Percentiles rank a stretch among this genome's conserved stretches.
phyloP scores from a whole-genome alignment of 1,284 basidiomycete genomes.

The Tilletia indica region DNA sequence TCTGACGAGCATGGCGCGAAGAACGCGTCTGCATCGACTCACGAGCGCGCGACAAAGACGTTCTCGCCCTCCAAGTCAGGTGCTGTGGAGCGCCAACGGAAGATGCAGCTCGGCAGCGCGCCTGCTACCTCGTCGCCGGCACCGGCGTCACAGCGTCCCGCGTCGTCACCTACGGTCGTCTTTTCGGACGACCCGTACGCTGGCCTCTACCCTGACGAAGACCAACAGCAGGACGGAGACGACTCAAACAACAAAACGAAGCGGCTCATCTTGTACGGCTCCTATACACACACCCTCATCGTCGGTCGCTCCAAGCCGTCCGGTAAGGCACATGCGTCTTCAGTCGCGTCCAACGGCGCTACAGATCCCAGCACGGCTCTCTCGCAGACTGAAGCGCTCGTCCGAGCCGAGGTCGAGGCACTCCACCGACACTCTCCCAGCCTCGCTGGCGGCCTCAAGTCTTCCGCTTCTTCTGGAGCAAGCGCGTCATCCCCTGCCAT shows the following conservation, averaged over 20 bases:
- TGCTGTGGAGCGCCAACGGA: neutral
- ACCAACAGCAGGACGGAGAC: neutral
- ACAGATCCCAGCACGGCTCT: conserved; percentile 25
- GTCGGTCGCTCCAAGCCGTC: conserved; percentile 39
- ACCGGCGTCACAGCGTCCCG: neutral
- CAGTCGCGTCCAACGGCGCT: conserved; percentile 18
- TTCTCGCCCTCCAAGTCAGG: conserved; percentile 1
- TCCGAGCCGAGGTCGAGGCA: conserved; percentile 12
- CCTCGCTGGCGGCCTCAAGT: neutral
- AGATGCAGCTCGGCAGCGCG: neutral
- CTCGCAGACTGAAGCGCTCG: conserved; percentile 1
- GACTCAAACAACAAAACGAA: conserved; percentile 24
- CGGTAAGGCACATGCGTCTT: conserved; percentile 27
- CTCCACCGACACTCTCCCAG: conserved; percentile 13
- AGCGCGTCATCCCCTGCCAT: conserved; percentile 25
- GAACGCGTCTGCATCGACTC: neutral
- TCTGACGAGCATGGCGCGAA: neutral
- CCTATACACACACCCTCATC: conserved; percentile 33
- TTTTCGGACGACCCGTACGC: conserved; percentile 8
- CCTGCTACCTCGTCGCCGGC: neutral
- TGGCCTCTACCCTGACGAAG: neutral
- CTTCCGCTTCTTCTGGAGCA: neutral
- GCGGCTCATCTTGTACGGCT: conserved; percentile 30
- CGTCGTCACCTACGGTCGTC: neutral
- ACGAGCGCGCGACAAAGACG: neutral